Evolutionary conservation across 2,329 filamentous ascomycete species (phyloP).

Genomic region (Epichloe sibirici): DNA sequence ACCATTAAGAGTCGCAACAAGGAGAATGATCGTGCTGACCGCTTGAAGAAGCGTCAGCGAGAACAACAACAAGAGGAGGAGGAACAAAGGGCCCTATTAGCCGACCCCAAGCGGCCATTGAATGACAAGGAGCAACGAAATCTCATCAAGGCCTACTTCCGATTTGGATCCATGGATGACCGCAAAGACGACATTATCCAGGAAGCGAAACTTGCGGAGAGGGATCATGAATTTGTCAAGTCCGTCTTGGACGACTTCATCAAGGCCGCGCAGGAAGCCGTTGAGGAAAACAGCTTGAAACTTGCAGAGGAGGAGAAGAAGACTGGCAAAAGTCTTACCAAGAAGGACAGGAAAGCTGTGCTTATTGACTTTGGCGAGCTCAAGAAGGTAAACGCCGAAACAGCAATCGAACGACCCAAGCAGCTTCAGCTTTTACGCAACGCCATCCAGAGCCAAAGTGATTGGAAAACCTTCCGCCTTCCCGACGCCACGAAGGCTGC

Average conservation of each 20-base stretch:
- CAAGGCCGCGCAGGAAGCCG: conserved; percentile 40
- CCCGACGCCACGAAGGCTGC: conserved; percentile 86
- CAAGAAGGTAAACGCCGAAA: conserved; percentile 92
- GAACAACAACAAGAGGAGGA: conserved; percentile 58
- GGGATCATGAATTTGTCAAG: conserved; percentile 70
- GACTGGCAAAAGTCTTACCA: conserved; percentile 70
- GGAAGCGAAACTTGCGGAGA: conserved; percentile 72
- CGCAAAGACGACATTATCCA: conserved; percentile 76
- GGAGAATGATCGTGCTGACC: conserved; percentile 51
- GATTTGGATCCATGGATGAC: conserved; percentile 83
- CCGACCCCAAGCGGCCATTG: conserved; percentile 80
- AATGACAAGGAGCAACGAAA: conserved; percentile 89
- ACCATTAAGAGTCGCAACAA: conserved; percentile 44
- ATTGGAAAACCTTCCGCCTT: conserved; percentile 72
- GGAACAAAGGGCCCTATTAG: conserved; percentile 58
- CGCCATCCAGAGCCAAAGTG: conserved; percentile 51
- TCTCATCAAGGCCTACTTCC: conserved; percentile 78
- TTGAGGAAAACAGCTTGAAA: conserved; percentile 56
- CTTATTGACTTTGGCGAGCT: conserved; percentile 89
- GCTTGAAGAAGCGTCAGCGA: conserved; percentile 53
- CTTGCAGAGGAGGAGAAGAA: conserved; percentile 74
- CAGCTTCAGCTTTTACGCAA: conserved; percentile 78
- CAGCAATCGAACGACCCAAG: conserved; percentile 78
- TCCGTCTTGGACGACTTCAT: conserved; percentile 67
- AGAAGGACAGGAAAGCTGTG: conserved; percentile 96